Base-by-base conservation (phyloP, 2,329 filamentous ascomycete genomes). In the Cladosporium sp. region DNA sequence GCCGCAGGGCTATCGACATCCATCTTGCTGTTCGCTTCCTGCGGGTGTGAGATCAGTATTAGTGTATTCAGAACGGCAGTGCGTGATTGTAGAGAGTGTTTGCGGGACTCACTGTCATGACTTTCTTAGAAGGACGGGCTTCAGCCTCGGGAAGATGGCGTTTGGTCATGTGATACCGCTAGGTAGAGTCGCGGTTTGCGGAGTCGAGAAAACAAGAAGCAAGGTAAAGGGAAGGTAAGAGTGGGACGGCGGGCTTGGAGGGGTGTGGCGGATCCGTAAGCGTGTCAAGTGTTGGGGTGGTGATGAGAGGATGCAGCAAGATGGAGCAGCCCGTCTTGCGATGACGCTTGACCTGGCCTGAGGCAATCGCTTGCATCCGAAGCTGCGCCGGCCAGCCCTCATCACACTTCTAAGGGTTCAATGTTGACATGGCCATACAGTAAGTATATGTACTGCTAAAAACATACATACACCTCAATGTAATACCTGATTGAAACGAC, bases 1-100 rank as follows among this genome's bases (percentile, higher is more conserved):
- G 77, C 74, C 56, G 76, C 71, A 55, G 78, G 75, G 58, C 73
- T 76, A 63, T 83, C 80, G 61, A 83, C 72, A 62, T 84, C 77
- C 80, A 84, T 84, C 56, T 75, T 79, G 62, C 64, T 59, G 70
- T 78, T 77, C 18, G 41, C 27, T 45, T 51, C 38, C 43, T 51
- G 36, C n/a, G 25, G 27, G 13, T 29, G 27, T 12, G n/a, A 2
- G 11, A 20, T 51, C 36, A 51, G 49, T 46, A 36, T 20, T 15
- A 15, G 8, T 5, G 41, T 18, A 13, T 27, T 16, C 7, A 2
- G n/a, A 27, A 15, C 12, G 20, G 13, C 12, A 13, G 12, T 35
- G 30, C 13, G n/a, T 19, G 27, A 16, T 13, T n/a, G 16, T 22
- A 15, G n/a, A 18, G n/a, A 19, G 22, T 15, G 35, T 38, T 22